These are phyloP conservation scores for Termitomyces sp. DNA, from an alignment of 768 basidiomycete species.

Conservation along the genomic window DNA sequence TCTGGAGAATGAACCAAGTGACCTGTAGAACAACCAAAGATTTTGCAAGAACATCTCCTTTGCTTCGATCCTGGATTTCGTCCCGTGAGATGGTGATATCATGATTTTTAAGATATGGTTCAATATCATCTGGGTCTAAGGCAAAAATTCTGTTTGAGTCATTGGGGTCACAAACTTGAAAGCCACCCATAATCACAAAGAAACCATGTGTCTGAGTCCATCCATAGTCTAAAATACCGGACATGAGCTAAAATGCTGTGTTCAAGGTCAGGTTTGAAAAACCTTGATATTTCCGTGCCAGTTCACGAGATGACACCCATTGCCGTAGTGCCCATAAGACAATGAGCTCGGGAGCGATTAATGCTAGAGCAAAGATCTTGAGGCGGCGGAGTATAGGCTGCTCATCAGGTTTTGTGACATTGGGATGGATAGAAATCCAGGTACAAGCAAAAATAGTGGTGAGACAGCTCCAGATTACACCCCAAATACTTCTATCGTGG, in stretches of 20 bases:
- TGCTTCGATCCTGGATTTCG: too few species aligned
- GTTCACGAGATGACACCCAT: constrained; percentile 11
- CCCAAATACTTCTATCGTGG: neutral
- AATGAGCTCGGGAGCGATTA: constrained; percentile 20
- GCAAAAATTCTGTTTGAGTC: neutral
- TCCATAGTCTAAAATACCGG: constrained; percentile 2
- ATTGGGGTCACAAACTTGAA: constrained; percentile 7
- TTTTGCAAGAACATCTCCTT: constrained; percentile 22
- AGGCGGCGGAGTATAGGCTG: neutral
- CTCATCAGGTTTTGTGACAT: constrained; percentile 12
- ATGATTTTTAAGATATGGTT: too few species aligned
- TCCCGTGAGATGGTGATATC: too few species aligned
- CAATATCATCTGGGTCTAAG: too few species aligned
- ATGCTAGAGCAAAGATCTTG: constrained; percentile 12
- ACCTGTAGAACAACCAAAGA: constrained; percentile 20
- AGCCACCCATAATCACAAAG: constrained; percentile 24
- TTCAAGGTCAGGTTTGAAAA: neutral
- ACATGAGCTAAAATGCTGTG: neutral
- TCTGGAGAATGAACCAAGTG: constrained; percentile 26
- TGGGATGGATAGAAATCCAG: constrained; percentile 22
- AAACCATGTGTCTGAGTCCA: constrained; percentile 8
- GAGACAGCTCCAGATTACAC: constrained; percentile 20
- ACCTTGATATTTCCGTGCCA: constrained; percentile 11
- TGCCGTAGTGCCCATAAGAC: constrained; percentile 17
- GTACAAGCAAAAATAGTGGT: constrained; percentile 19